Evolutionary conservation across 1,139 yeast species (phyloP).

Genomic region (Magnusiomyces tetraspermus): DNA sequence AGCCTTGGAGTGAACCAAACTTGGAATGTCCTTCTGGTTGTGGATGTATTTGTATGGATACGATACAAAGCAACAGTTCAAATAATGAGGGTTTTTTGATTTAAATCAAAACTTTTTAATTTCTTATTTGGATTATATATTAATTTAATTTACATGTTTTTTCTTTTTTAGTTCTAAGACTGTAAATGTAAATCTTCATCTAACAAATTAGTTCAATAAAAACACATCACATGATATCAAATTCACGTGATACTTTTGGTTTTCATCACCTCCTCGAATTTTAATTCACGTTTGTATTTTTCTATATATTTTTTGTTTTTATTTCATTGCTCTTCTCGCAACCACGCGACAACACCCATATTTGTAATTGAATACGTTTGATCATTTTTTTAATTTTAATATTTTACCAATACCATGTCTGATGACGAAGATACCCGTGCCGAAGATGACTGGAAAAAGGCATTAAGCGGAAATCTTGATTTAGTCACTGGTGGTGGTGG

Average conservation of each 20-base stretch:
- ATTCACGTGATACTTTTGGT: too few species aligned
- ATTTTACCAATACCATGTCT: background rate
- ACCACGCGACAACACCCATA: too few species aligned
- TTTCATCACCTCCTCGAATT: too few species aligned
- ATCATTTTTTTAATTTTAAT: background rate
- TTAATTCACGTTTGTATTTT: background rate
- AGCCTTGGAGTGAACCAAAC: background rate
- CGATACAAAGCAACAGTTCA: background rate
- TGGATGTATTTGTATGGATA: conserved; percentile 60
- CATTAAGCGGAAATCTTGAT: conserved; percentile 13
- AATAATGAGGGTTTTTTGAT: background rate
- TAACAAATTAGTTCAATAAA: too few species aligned
- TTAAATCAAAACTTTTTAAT: too few species aligned
- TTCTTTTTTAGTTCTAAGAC: too few species aligned
- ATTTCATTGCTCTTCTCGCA: too few species aligned
- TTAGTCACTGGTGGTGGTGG: conserved; percentile 17
- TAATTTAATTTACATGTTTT: too few species aligned
- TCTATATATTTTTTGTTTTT: background rate
- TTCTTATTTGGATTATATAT: too few species aligned
- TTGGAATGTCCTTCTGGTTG: conserved; percentile 82
- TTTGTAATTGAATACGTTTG: background rate
- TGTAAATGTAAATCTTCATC: too few species aligned
- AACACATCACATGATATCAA: background rate
- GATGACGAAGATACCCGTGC: conserved; percentile 5
- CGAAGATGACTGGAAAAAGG: conserved; percentile 21